Base-by-base conservation (phyloP, 768 basidiomycete species). In the Russula ochroleuca region DNA sequence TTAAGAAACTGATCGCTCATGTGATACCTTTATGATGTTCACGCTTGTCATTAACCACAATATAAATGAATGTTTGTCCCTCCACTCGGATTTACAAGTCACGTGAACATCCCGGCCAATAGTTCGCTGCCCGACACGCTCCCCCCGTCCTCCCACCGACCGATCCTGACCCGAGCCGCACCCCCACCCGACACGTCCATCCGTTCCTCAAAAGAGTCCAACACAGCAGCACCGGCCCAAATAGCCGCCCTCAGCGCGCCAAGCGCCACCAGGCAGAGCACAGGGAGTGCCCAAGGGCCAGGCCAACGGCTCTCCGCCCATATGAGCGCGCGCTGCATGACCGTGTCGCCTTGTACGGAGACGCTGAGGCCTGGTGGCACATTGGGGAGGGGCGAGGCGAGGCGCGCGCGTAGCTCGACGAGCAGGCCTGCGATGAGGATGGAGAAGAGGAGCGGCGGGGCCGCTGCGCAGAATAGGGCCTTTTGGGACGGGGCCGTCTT, bases 281-380 rank as follows among this genome's bases (percentile, higher is more conserved):
- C 41, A 3, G 59, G 63, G 13, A 64, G 53, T 19, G 38, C 58
- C 63, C 63, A 64, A 19, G 31, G 5, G 23, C 63, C 59, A 3
- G 63, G 53, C 63, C 63, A 64, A 45, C 31, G 59, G 47, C 40
- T 31, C 48, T 60, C 63, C 11, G 63, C 63, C 63, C 63, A 64
- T n/a, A 64, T 25, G 8, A 64, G 48, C 40, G 14, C 63, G 7
- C 59, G 47, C 48, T 64, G 58, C 63, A 47, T 38, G 28, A 17
- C 8, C 4, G 63, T 56, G 23, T 43, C 31, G 4, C 58, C 63
- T 0, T 2, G 53, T 11, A 50, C 17, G 1, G 63, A 47, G 19
- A 64, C 47, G 25, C 37, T 1, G 14, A 47, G 8, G 11, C 63
- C 52, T 0, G 45, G 58, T 0, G 58, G 63, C 1, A 21, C 25